Conservation (phyloP, 306 rosid species). For the Dalbergia oliveri region DNA sequence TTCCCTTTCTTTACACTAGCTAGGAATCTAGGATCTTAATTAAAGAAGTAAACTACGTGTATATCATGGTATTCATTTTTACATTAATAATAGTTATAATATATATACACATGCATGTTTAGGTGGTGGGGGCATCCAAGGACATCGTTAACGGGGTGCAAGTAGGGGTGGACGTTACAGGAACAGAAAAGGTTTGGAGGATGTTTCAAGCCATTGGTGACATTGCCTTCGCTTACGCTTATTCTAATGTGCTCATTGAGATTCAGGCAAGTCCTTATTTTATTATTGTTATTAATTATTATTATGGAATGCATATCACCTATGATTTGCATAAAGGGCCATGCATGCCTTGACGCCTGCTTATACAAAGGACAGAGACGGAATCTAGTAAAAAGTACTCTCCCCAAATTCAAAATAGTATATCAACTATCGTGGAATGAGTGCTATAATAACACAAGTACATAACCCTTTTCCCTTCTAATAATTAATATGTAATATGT, state of each 20-base stretch:
- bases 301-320: neutral
- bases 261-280: conserved; percentile 72
- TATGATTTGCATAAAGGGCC: neutral
- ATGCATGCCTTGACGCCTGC: neutral
- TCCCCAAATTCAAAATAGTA: neutral
- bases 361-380: neutral
- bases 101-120: conserved; percentile 27
- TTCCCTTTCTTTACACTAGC: neutral
- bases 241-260: conserved; percentile 92
- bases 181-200: conserved; percentile 77
- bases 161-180: conserved; percentile 88
- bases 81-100: neutral
- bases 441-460: neutral
- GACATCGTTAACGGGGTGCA: conserved; percentile 76
- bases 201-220: conserved; percentile 94
- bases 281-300: neutral
- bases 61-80: neutral
- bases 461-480: too few relatives aligned
- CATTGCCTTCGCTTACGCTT: conserved; percentile 95
- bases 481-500: too few relatives aligned
- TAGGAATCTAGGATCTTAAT: neutral
- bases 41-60: too few relatives aligned
- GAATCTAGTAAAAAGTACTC: neutral
- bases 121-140: conserved; percentile 53
- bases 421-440: neutral